These are phyloP conservation scores for Trichophyton verrucosum DNA, from an alignment of 2,329 filamentous ascomycete genomes.

Conservation along the genomic window DNA sequence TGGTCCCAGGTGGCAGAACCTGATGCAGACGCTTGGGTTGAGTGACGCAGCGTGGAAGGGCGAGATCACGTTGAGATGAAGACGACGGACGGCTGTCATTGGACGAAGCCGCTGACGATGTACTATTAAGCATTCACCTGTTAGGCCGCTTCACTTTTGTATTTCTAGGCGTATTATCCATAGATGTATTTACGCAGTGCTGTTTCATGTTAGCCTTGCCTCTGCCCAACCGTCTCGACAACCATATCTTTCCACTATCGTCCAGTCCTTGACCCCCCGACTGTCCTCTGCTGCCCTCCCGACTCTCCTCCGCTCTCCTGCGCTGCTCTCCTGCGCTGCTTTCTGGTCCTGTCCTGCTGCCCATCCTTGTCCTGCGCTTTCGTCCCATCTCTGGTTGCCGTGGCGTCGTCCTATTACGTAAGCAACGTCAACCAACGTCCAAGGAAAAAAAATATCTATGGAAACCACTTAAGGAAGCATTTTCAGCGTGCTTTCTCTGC, in stretches of 20 bases:
- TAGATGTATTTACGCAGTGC: not conserved
- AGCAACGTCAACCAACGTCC: not conserved
- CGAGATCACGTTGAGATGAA: conserved; percentile 63
- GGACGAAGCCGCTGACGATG: not conserved
- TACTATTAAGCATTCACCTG: not conserved
- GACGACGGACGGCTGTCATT: not conserved
- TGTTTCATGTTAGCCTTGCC: not conserved
- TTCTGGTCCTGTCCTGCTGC: not conserved
- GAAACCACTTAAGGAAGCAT: not conserved
- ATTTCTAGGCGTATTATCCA: conserved; percentile 1
- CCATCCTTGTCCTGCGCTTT: not conserved
- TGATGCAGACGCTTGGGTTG: conserved; percentile 73
- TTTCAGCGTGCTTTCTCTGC: not conserved
- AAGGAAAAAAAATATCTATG: not conserved
- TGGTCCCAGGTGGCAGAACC: conserved; percentile 75
- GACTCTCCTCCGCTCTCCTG: not conserved
- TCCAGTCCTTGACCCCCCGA: not conserved
- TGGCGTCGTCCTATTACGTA: not conserved
- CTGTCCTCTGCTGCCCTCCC: not conserved
- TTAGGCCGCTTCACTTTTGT: conserved; percentile 1
- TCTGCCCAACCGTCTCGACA: not conserved
- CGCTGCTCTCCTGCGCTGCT: not conserved
- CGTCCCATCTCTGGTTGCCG: not conserved
- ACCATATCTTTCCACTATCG: too few relatives aligned
- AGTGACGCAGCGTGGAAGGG: conserved; percentile 80